Evolutionary conservation across 306 rosid genomes (phyloP), one percentile per base, ranked within the genome.

Genomic region (Prunus kanzakura): DNA sequence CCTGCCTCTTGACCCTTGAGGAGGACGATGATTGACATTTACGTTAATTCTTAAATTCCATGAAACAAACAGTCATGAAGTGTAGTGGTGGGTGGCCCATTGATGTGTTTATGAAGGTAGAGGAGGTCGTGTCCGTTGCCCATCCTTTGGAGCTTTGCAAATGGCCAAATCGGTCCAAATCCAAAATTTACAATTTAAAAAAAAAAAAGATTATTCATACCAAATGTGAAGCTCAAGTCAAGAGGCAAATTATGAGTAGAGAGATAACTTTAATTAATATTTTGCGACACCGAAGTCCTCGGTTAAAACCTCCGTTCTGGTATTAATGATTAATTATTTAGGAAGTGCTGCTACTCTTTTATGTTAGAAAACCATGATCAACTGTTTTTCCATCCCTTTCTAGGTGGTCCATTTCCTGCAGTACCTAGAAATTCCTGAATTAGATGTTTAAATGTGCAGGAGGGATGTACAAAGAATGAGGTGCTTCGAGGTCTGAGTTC

Each of bases 391-490:
- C 3, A 54, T 45, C 9, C 23, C 35, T 41, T 16, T 13, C 22
- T 15, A 10, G 45, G 22, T 55, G 54, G 22, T 56, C 1, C 7
- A 19, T 5, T 41, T 51, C 1, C 27, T 76, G 55, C 25, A 49
- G 50, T 60, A 30, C 74, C 71, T 74, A 6, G 18, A 51, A 46
- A 47, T 65, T 47, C 50, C 64, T 62, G 67, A 72, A 50, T 23
- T 52, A 23, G 38, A 55, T 76, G 68, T 76, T 78, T 81, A n/a
- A 58, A 79, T 84, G 50, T 76, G 41, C 91, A 95, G 97, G 96
- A 82, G 79, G 87, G 89, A 84, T 85, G 89, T 71, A 75, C 86
- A 32, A 85, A 83, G 83, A 85, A 89, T 43, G 6, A 4, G 35
- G 35, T 32, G 35, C 35, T 32, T 32, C 1, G 6, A 4, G 6